Evolutionary conservation across 2,329 filamentous ascomycete species (phyloP).

Genomic region (Tothia fuscella): DNA sequence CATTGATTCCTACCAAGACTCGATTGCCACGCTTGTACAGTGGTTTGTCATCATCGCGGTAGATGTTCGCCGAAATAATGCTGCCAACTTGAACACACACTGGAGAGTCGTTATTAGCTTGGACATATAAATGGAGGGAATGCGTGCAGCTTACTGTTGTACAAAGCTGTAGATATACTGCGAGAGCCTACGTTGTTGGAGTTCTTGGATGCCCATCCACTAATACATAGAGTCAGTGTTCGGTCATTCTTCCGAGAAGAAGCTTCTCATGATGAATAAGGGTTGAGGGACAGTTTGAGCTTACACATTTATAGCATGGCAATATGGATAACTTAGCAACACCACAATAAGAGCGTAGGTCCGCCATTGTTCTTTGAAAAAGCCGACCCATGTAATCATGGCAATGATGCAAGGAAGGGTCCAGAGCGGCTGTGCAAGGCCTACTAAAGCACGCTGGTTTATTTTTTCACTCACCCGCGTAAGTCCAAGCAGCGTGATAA

Average conservation of each 20-base stretch:
- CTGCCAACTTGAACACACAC: constrained; percentile 19
- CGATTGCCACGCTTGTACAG: constrained; percentile 17
- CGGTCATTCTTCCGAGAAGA: constrained; percentile 26
- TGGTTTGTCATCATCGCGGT: constrained; percentile 18
- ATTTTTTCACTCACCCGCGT: constrained; percentile 35
- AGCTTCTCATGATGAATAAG: not conserved
- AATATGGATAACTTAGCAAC: constrained; percentile 44
- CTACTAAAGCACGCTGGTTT: constrained; percentile 35
- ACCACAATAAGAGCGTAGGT: constrained; percentile 40
- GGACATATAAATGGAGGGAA: not conserved
- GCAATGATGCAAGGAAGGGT: constrained; percentile 46
- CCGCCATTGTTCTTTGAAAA: constrained; percentile 34
- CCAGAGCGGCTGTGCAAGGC: constrained; percentile 45
- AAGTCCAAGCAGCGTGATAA: constrained; percentile 18
- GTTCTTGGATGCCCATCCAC: constrained; percentile 29
- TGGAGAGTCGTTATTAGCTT: not conserved
- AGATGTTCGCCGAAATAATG: constrained; percentile 19
- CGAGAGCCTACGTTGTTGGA: constrained; percentile 14
- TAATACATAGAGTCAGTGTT: no score
- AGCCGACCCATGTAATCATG: constrained; percentile 34
- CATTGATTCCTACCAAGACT: constrained; percentile 20
- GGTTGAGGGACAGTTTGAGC: no score
- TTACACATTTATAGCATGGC: constrained; percentile 30
- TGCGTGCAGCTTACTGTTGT: constrained; percentile 15
- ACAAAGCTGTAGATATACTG: constrained; percentile 16